phyloP scores from a whole-genome alignment of 2,329 filamentous ascomycete genomes.

The Thielaviopsis populi region DNA sequence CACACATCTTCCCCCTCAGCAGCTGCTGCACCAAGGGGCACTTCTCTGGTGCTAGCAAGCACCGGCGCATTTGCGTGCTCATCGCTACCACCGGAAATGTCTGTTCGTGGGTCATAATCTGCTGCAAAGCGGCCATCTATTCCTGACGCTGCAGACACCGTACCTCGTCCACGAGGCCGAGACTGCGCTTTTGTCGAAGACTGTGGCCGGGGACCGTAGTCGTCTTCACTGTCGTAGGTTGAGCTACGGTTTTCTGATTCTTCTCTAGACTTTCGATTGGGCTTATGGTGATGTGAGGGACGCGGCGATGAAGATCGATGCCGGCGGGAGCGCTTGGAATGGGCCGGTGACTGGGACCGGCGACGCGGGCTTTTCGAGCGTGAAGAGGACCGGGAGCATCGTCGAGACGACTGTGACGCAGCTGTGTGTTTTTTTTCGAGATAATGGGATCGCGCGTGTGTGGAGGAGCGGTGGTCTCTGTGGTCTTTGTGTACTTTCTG shows the following conservation, averaged over 20 bases:
- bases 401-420: neutral
- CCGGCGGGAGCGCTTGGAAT: neutral
- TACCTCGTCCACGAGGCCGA: slow-evolving; percentile 55
- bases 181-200: slow-evolving; percentile 18
- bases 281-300: neutral
- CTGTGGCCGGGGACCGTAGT: slow-evolving; percentile 8
- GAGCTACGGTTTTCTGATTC: neutral
- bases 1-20: slow-evolving; percentile 42
- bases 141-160: slow-evolving; percentile 41
- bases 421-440: neutral
- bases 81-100: slow-evolving; percentile 22
- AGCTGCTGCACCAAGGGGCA: neutral
- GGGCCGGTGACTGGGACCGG: neutral
- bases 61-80: neutral
- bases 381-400: slow-evolving; percentile 4
- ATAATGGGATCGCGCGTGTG: neutral
- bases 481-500: neutral
- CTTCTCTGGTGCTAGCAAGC: neutral
- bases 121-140: slow-evolving; percentile 72
- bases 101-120: slow-evolving; percentile 42
- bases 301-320: neutral
- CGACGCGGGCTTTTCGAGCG: neutral
- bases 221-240: slow-evolving; percentile 6
- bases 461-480: neutral
- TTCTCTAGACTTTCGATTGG: neutral